Conservation (phyloP, 148 eudicot species). For the Chenopodium album region DNA sequence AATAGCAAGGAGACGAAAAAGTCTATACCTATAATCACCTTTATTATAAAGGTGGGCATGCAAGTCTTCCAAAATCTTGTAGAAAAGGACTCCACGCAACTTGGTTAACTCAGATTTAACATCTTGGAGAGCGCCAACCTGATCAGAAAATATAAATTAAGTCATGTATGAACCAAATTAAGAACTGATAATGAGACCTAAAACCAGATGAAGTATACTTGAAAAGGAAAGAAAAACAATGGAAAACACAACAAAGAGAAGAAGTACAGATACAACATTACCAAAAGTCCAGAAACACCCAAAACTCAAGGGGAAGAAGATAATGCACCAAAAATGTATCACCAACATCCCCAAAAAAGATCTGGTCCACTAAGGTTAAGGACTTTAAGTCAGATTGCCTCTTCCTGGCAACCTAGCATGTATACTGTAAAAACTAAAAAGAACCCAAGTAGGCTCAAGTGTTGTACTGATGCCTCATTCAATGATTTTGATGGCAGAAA, state of each 20-base stretch:
- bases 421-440: no score
- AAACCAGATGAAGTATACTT: background rate
- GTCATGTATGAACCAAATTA: slow-evolving; percentile 4
- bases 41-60: slow-evolving; percentile 95
- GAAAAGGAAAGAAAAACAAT: background rate
- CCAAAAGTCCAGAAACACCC: background rate
- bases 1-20: slow-evolving; percentile 2
- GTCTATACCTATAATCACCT: slow-evolving; percentile 81
- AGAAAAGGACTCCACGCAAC: slow-evolving; percentile 80
- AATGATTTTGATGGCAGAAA: no score
- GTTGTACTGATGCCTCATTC: no score
- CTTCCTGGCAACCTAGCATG: no score
- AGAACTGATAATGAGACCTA: background rate
- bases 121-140: slow-evolving; percentile 99
- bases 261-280: background rate
- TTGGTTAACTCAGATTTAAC: slow-evolving; percentile 86
- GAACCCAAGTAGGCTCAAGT: no score
- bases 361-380: no score
- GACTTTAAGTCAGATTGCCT: no score
- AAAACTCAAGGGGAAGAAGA: background rate
- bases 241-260: background rate
- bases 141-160: slow-evolving; percentile 15
- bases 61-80: slow-evolving; percentile 92
- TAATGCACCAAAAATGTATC: no score
- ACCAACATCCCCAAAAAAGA: no score